These are phyloP conservation scores for Annulohypoxylon moriforme DNA, from an alignment of 495 filamentous ascomycete species.

Conservation along the genomic window DNA sequence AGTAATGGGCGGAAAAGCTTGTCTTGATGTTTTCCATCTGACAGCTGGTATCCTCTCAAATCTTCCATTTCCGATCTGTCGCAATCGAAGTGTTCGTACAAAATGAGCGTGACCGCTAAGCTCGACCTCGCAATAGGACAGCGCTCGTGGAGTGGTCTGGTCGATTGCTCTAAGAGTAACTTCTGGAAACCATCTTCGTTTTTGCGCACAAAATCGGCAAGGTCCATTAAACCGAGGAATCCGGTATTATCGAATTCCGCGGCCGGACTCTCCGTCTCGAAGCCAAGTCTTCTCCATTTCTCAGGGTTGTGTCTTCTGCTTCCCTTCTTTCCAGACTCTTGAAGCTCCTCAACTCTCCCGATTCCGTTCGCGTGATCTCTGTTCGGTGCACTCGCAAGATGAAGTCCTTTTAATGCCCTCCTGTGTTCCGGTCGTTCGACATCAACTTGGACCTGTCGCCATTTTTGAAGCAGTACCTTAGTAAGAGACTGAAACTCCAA, in stretches of 20 bases:
- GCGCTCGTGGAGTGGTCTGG: conserved; percentile 73
- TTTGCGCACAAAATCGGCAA: conserved; percentile 91
- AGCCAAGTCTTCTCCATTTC: conserved; percentile 93
- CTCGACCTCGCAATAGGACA: conserved; percentile 92
- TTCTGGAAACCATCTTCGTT: conserved; percentile 94
- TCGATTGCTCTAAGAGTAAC: conserved; percentile 88
- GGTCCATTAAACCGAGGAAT: conserved; percentile 96
- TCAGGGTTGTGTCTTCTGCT: conserved; percentile 83
- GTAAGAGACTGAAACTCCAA: conserved; percentile 94
- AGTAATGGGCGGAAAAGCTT: conserved; percentile 87
- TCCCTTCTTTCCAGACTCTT: conserved; percentile 56
- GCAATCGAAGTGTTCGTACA: conserved; percentile 96
- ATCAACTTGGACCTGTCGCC: conserved; percentile 86
- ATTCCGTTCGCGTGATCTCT: conserved; percentile 54
- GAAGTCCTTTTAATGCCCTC: conserved; percentile 82
- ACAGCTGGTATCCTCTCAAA: conserved; percentile 75
- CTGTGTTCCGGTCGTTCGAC: conserved; percentile 89
- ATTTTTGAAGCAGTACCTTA: conserved; percentile 89
- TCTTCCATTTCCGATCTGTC: conserved; percentile 89
- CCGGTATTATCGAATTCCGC: conserved; percentile 86
- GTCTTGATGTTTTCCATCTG: conserved; percentile 87
- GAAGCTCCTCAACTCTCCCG: conserved; percentile 48
- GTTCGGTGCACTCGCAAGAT: conserved; percentile 83
- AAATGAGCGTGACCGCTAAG: conserved; percentile 83
- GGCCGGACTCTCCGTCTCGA: conserved; percentile 87